phyloP scores from a whole-genome alignment of 116 monocot species.

The Trichopus zeylanicus region DNA sequence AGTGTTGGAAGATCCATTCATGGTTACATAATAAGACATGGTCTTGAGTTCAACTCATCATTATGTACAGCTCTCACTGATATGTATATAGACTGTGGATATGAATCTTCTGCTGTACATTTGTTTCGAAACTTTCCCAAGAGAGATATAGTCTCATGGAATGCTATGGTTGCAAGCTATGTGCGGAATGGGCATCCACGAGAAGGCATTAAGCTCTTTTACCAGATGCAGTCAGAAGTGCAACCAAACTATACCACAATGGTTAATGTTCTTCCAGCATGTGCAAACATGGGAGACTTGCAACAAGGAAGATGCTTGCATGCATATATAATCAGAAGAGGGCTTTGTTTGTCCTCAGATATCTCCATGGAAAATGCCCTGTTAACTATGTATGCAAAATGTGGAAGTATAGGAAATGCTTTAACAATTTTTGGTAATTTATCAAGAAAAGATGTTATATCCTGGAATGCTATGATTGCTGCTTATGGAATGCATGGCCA shows the following conservation, averaged over 20 bases:
- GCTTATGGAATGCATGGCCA: slow-evolving; percentile 29
- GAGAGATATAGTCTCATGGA: slow-evolving; percentile 26
- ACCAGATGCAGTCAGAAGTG: slow-evolving; percentile 13
- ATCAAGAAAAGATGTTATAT: slow-evolving; percentile 8
- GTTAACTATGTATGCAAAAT: slow-evolving; percentile 27
- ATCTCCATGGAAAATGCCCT: slow-evolving; percentile 19
- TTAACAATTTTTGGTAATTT: slow-evolving; percentile 9
- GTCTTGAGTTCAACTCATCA: slow-evolving; percentile 12
- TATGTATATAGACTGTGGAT: slow-evolving; percentile 28
- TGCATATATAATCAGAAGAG: slow-evolving; percentile 15
- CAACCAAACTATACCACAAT: slow-evolving; percentile 8
- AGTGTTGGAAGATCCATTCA: slow-evolving; percentile 22
- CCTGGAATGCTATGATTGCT: slow-evolving; percentile 35
- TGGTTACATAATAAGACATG: slow-evolving; percentile 13
- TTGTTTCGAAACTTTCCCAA: slow-evolving; percentile 13
- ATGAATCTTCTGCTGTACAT: slow-evolving; percentile 7
- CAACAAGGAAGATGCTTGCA: slow-evolving; percentile 14
- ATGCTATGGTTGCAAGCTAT: slow-evolving; percentile 22
- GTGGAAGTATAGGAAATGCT: slow-evolving; percentile 20
- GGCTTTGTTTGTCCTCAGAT: slow-evolving; percentile 4
- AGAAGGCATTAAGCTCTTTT: slow-evolving; percentile 13
- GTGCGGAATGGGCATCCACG: slow-evolving; percentile 7
- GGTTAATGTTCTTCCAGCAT: slow-evolving; percentile 14
- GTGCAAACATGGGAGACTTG: slow-evolving; percentile 14
- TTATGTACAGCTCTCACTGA: slow-evolving; percentile 19